These are phyloP conservation scores for Trypanosoma melophagium DNA, from an alignment of 208 protist species.

Conservation along the genomic window DNA sequence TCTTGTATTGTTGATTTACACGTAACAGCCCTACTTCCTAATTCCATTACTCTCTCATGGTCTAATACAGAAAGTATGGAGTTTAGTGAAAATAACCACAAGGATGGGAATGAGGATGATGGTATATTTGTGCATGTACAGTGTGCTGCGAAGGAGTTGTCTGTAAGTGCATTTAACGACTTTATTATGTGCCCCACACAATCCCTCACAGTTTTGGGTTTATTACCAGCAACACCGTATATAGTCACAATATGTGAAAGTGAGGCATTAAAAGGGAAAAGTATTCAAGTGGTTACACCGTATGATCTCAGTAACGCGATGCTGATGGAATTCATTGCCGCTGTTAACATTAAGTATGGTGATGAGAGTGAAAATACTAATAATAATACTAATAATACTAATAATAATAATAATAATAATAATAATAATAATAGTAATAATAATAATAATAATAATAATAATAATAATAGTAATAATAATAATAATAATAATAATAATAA, in stretches of 20 bases:
- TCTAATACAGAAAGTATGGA: background rate
- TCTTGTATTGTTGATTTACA: constrained; percentile 8
- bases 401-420: background rate
- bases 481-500: constrained; percentile 2
- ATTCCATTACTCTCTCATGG: constrained; percentile 17
- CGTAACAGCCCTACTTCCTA: constrained; percentile 10
- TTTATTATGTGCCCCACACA: background rate
- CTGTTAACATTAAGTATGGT: background rate
- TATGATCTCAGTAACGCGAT: constrained; percentile 6
- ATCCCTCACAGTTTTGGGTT: background rate
- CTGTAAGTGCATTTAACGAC: background rate
- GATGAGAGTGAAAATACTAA: background rate
- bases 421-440: too few relatives aligned
- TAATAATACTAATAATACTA: background rate
- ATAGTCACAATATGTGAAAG: background rate
- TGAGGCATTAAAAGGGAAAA: background rate
- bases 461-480: background rate
- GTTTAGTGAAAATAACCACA: background rate
- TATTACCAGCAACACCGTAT: constrained; percentile 22
- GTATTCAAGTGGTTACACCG: constrained; percentile 18
- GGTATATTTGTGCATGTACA: constrained; percentile 9
- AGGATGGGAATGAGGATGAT: background rate
- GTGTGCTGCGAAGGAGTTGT: constrained; percentile 5
- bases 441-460: too few relatives aligned
- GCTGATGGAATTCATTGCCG: background rate